Percentiles rank a stretch among this genome's conserved stretches.
Conservation (phyloP, 306 rosid species). For the Crotalaria pallida region DNA sequence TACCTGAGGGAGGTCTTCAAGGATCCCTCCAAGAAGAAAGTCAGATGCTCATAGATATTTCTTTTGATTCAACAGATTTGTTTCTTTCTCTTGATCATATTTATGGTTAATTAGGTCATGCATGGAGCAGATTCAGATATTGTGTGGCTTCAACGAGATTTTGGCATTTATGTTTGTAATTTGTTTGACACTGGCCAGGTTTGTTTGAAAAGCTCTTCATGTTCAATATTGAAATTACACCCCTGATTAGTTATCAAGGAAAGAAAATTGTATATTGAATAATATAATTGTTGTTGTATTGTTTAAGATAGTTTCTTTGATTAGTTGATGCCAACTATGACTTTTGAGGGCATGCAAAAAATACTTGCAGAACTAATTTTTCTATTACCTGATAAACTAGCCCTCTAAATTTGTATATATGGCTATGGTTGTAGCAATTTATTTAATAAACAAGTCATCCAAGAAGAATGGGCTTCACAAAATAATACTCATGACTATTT, state of each 20-base stretch:
- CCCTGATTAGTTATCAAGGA: background rate
- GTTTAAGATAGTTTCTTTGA: slow-evolving; percentile 4
- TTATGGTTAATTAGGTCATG: slow-evolving; percentile 66
- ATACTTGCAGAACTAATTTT: background rate
- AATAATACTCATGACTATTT: background rate
- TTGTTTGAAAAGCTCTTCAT: slow-evolving; percentile 19
- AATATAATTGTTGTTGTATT: background rate
- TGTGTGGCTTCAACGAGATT: slow-evolving; percentile 92
- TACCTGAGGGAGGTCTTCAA: slow-evolving; percentile 83
- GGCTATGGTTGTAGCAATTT: background rate
- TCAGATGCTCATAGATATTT: slow-evolving; percentile 18
- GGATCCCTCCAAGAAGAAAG: slow-evolving; percentile 95
- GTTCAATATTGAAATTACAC: background rate
- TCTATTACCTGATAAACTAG: background rate
- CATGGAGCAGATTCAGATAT: slow-evolving; percentile 97
- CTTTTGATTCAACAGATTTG: background rate
- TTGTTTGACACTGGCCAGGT: slow-evolving; percentile 99
- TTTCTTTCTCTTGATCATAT: slow-evolving; percentile 17
- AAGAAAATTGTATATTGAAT: background rate
- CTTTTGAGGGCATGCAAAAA: background rate
- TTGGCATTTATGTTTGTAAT: slow-evolving; percentile 93
- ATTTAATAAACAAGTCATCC: background rate
- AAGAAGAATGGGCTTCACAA: background rate
- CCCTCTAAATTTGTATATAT: slow-evolving; percentile 1
- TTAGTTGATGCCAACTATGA: background rate